Evolutionary conservation across 257 asterid genomes (phyloP), one percentile per base, ranked within the genome.

Genomic region (Nicotiana noctiflora): DNA sequence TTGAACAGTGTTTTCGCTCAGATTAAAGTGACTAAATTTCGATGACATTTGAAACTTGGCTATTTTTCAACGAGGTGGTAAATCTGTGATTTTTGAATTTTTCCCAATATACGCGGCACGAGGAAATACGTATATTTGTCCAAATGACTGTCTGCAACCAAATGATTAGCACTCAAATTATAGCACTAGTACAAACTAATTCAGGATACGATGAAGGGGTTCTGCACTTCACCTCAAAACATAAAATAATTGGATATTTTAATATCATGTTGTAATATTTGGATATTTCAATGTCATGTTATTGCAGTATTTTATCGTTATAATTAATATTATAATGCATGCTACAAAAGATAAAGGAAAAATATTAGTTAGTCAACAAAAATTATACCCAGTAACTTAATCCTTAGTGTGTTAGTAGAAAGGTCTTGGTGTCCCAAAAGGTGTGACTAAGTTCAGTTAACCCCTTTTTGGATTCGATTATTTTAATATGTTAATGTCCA

Each of bases 401-500:
- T 12, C 57, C 57, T 19, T 70, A 12, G 12, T 18, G 25, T 56
- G 62, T 56, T 18, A 18, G 10, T 21, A 21, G 0, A 70, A 70
- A 70, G 77, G 3, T 21, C 37, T 34, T 68, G 76, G 57, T 57
- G 70, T 37, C 65, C 19, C 57, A 59, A 57, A 56, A 57, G 32
- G 59, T 19, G 56, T 77, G 81, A 10, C 81, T 8, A 77, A 77
- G 67, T 77, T 55, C 81, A 77, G 37, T 34, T 77, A 12, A 77
- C 37, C 70, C 31, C 21, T 57, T 56, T 76, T 57, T 77, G 7
- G 66, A 76, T 18, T 31, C n/a, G 4, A 29, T 4, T 55, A 19
- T n/a, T 15, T 77, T 77, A 32, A 56, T 56, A 56, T 55, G 67
- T 60, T 21, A 34, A 40, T 8, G n/a, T 68, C 56, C 12, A n/a